Evolutionary conservation across 495 filamentous ascomycete genomes (phyloP), one percentile per base, ranked within the genome.

Genomic region (Acidiella bohemica): DNA sequence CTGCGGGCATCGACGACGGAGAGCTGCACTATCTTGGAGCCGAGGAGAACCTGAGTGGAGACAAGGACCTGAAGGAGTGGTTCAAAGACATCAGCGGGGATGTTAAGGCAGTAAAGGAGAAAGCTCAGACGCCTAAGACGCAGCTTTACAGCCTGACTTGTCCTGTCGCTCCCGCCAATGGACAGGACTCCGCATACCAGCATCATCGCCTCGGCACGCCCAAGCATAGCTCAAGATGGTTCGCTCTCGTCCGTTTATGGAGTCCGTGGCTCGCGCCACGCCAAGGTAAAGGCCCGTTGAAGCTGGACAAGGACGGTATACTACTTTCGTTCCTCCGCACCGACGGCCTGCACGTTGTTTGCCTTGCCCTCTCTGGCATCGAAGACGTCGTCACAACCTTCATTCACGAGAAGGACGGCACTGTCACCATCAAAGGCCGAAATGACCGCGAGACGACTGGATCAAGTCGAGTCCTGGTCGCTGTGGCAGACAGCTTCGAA

Each of bases 191-290:
- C 6, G 65, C 71, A 0, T 63, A 66, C 36, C 66, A 61, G 11
- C 57, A 68, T 30, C 53, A 78, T 21, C 65, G 64, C 8, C 65
- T 94, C 7, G 86, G 86, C 0, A 54, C 61, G 1, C 78, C 82
- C 14, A 77, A 70, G 39, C 63, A 58, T 18, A 55, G 61, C 34
- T 55, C 18, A 33, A 70, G 76, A 42, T 88, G 83, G 70, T 86
- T 93, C 53, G 72, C 83, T 4, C 60, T 90, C 5, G 78, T 85
- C 11, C 75, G 84, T n/a, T 60, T 80, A 2, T 86, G 78, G 72
- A 67, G 65, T 21, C 76, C 86, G 1, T 96, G 90, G 90, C 64
- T 96, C 11, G 83, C 79, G 0, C 90, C 90, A 16, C 67, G 84
- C 12, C 90, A 97, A 59, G 88, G 88, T 11, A 74, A 68, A 38